These are phyloP conservation scores for Komagataella mondaviorum DNA, from an alignment of 805 yeast species.

Conservation along the genomic window DNA sequence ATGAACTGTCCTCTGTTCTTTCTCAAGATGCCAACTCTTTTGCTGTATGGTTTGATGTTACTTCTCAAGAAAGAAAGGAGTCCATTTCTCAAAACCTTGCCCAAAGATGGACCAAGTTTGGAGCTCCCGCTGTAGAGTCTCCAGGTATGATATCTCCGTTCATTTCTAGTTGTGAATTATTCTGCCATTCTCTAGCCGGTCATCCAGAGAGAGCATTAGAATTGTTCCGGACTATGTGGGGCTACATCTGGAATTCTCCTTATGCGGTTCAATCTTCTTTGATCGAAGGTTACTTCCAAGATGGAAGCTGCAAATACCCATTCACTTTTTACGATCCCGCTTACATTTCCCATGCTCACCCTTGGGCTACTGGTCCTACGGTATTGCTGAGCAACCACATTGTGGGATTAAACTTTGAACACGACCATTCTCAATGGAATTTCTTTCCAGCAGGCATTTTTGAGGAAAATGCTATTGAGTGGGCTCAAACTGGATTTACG, in stretches of 20 bases:
- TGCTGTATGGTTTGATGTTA: conserved; percentile 1
- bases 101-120: conserved; percentile 4
- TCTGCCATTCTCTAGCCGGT: conserved; percentile 3
- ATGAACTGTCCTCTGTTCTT: conserved; percentile 3
- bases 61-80: conserved; percentile 1
- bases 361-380: conserved; percentile 5
- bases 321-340: conserved; percentile 4
- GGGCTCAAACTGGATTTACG: conserved; percentile 5
- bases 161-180: conserved; percentile 3
- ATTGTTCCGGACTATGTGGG: conserved; percentile 5
- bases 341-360: conserved; percentile 5
- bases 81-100: conserved; percentile 3
- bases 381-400: conserved; percentile 3
- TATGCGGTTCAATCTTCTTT: conserved; percentile 5
- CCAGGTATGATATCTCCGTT: conserved; percentile 5
- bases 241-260: conserved; percentile 6
- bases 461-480: neutral
- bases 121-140: conserved; percentile 4
- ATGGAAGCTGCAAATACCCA: conserved; percentile 5
- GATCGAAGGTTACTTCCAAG: conserved; percentile 5
- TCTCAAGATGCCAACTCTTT: conserved; percentile 5
- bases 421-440: conserved; percentile 2
- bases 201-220: conserved; percentile 4
- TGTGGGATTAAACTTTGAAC: conserved; percentile 3
- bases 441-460: conserved; percentile 4